Evolutionary conservation across 768 basidiomycete genomes (phyloP), one percentile per base, ranked within the genome.

Genomic region (Podaxis carcinomalis): DNA sequence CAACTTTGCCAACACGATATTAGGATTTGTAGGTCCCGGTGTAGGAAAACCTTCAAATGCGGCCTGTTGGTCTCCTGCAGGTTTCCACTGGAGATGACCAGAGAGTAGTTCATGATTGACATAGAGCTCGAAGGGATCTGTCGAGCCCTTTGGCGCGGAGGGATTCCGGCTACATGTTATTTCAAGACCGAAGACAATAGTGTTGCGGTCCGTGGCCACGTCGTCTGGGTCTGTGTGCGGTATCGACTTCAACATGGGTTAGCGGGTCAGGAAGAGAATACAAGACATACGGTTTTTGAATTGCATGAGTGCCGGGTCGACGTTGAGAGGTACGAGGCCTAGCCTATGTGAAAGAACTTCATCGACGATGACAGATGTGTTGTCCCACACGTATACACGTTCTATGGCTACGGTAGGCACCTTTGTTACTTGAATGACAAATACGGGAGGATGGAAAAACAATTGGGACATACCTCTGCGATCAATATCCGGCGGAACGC

Each of bases 261-360:
- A 40, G 19, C 52, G 23, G 3, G 28, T 44, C 14, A 6, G 7
- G 4, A 51, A 59, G 44, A n/a, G 27, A n/a, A 16, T 19, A 28
- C 13, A 32, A 27, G 23, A 71, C 76, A 55, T 63, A 79, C 79
- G 66, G 51, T 73, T 69, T 68, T 80, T 81, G 73, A 83, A 78
- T n/a, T 83, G 80, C 63, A 98, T 74, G 21, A 86, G 72, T 11
- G 83, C 75, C 0, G 97, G 95, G 71, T 98, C 91, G 51, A 95
- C 79, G 61, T 91, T 88, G 39, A 99, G 78, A 5, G 97, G 97
- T 9, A 98, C 79, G 25, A 98, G 81, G 2, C 97, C 97, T 3
- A 99, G 70, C n/a, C 97, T 85, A 40, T 96, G 94, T 3, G 94
- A 82, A 21, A 99, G 80, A 2, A 99, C 87, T 73, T 99, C 97